Evolutionary conservation across 148 eudicot species (phyloP).

Genomic region (Heliamphora exappendiculata): DNA sequence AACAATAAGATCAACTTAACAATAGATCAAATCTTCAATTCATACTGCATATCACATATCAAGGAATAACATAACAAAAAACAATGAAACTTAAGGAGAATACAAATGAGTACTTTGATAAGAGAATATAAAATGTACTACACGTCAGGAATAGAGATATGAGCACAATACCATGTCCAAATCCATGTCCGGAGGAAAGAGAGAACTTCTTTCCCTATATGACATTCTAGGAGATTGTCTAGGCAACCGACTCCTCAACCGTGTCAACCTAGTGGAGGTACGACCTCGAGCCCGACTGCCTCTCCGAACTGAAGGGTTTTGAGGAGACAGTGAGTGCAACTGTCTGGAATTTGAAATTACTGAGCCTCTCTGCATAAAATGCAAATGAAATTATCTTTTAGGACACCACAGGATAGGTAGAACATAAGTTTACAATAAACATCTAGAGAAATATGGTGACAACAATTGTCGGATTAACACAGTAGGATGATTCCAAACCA

Average conservation of each 20-base stretch:
- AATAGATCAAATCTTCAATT: neutral
- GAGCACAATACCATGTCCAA: slow-evolving; percentile 61
- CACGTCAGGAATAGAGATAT: slow-evolving; percentile 1
- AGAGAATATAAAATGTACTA: neutral
- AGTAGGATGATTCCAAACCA: neutral
- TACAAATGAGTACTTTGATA: neutral
- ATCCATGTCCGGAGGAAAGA: slow-evolving; percentile 70
- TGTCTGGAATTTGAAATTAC: slow-evolving; percentile 25
- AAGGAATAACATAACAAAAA: neutral
- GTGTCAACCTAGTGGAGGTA: slow-evolving; percentile 34
- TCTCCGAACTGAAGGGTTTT: slow-evolving; percentile 31
- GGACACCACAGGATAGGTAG: neutral
- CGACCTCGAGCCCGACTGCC: slow-evolving; percentile 37
- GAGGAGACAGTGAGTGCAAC: slow-evolving; percentile 32
- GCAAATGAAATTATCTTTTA: neutral
- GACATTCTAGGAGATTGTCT: slow-evolving; percentile 37
- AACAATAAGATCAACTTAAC: neutral
- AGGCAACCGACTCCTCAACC: slow-evolving; percentile 47
- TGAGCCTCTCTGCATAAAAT: slow-evolving; percentile 31
- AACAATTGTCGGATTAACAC: neutral
- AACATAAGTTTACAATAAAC: neutral
- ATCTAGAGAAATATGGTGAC: neutral
- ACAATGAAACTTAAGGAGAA: neutral
- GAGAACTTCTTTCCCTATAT: slow-evolving; percentile 22
- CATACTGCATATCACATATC: neutral